Percentiles rank a stretch among this genome's conserved stretches.
phyloP scores from a whole-genome alignment of 2,329 filamentous ascomycete species.

The Ascosphaera aggregata region DNA sequence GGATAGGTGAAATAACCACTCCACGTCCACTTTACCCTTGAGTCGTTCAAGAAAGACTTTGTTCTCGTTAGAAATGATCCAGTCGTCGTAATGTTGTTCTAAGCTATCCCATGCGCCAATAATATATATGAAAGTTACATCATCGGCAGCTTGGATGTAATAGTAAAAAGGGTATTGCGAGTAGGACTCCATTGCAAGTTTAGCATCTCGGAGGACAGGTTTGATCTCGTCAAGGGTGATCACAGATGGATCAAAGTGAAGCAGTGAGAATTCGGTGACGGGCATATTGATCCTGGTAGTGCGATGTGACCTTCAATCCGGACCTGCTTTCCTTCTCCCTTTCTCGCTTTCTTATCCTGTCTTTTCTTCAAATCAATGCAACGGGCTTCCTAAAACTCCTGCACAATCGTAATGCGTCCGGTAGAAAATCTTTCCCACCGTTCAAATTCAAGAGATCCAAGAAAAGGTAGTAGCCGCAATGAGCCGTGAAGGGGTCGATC shows the following conservation, averaged over 20 bases:
- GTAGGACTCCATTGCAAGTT: constrained; percentile 15
- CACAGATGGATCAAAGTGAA: constrained; percentile 13
- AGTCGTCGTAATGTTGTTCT: constrained; percentile 18
- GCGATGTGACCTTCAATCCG: neutral
- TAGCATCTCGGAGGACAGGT: constrained; percentile 15
- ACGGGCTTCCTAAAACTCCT: neutral
- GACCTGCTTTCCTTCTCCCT: neutral
- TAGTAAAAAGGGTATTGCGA: constrained; percentile 17
- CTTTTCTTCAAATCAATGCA: neutral
- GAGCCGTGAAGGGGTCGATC: too few species aligned
- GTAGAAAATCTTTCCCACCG: neutral
- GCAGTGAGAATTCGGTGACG: constrained; percentile 24
- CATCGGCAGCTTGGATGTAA: constrained; percentile 19
- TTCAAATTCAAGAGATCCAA: neutral
- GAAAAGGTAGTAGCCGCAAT: neutral
- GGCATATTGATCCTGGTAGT: constrained; percentile 9
- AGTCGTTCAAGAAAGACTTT: constrained; percentile 16
- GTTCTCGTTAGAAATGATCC: constrained; percentile 21
- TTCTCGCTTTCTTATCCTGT: too few species aligned
- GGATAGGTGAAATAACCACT: constrained; percentile 23
- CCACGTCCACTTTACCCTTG: constrained; percentile 16
- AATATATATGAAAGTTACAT: constrained; percentile 20
- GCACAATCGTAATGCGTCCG: neutral
- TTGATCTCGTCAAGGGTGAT: constrained; percentile 8
- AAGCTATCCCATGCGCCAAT: constrained; percentile 24